Base-by-base conservation (phyloP, 2,329 filamentous ascomycete genomes). In the Kalmusia sp. region DNA sequence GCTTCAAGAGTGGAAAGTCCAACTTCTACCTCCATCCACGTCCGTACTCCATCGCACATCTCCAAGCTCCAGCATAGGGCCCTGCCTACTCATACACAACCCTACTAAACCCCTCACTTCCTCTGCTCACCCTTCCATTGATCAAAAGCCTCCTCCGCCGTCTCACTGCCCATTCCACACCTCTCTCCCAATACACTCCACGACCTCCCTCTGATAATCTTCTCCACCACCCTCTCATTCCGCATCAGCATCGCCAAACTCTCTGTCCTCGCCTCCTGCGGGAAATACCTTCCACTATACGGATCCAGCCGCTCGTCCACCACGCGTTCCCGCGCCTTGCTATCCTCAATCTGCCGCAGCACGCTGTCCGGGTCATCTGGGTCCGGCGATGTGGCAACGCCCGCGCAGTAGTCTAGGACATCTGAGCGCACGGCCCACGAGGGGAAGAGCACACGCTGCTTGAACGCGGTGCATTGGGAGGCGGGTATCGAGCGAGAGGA, bases 231-330 rank as follows among this genome's bases (percentile, higher is more conserved):
- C 66, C 86, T 83, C 77, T 96, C 91, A 69, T 90, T 89, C 62
- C 89, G 82, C 52, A 96, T 78, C 47, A 93, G 70, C 35, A 81
- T 82, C 8, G 92, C 92, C 55, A 99, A 73, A 43, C 83, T 84
- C 76, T 97, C 90, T 0, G 92, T 95, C 59, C 92, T 82, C 12
- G 90, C 82, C 76, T 98, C 92, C 46, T 81, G 78, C 0, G 90
- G 87, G 63, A 93, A 93, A 72, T 91, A 96, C 21, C 93, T 81
- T 6, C 82, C 89, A 8, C 90, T 93, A 71, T 99, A 99, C 2
- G 95, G 95, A 77, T 99, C 95, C 53, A 97, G 73, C 51, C 95
- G 81, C 76, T 98, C 95, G 71, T 98, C 86, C 4, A 98, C 87
- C 0, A 93, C 81, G 47, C 87, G 81, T 67, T 93, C 88, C 41